A percentile compares a stretch with the other conserved stretches of the same genome.
phyloP scores from a whole-genome alignment of 2,329 filamentous ascomycete genomes.

The Calonectria naviculata region DNA sequence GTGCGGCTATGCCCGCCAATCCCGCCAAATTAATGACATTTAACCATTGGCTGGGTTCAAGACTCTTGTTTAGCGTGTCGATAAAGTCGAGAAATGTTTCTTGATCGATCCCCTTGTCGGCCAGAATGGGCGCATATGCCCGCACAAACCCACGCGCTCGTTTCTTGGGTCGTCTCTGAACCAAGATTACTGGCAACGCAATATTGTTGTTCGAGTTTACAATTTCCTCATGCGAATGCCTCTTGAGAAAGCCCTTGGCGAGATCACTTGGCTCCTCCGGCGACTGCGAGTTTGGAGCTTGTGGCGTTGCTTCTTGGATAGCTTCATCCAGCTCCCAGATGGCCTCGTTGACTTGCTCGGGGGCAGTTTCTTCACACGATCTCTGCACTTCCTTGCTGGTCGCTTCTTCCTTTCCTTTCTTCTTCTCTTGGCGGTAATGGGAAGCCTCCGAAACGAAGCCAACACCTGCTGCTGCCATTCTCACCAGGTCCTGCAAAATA shows the following conservation, averaged over 20 bases:
- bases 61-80: conserved; percentile 18
- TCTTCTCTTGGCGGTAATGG: conserved; percentile 10
- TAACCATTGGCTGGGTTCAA: conserved; percentile 7
- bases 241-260: conserved; percentile 1
- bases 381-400: background rate
- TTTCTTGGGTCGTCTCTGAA: conserved; percentile 61
- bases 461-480: conserved; percentile 9
- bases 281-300: background rate
- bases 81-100: conserved; percentile 26
- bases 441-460: conserved; percentile 16
- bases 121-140: conserved; percentile 63
- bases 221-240: background rate
- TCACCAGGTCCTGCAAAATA: conserved; percentile 1
- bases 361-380: background rate
- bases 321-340: conserved; percentile 9
- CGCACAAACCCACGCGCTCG: conserved; percentile 62
- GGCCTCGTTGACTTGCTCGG: background rate
- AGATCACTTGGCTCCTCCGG: background rate
- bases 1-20: background rate
- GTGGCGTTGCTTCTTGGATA: background rate
- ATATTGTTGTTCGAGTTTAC: background rate
- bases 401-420: background rate
- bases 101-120: conserved; percentile 58
- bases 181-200: conserved; percentile 58
- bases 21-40: conserved; percentile 41